Evolutionary conservation across 306 rosid genomes (phyloP).

Genomic region (Oemleria cerasiformis): DNA sequence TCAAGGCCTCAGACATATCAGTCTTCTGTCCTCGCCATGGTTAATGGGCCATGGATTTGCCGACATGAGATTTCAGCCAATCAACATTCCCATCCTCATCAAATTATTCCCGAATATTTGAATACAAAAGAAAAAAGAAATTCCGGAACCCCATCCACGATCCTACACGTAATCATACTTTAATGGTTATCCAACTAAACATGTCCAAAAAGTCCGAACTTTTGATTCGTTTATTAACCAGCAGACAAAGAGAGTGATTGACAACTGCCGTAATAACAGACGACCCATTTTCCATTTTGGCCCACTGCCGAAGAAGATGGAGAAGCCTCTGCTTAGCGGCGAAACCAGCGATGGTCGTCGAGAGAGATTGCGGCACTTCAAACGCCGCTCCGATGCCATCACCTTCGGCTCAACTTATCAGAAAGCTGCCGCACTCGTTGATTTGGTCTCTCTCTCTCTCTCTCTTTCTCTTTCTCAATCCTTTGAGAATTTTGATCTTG

Average conservation of each 20-base stretch:
- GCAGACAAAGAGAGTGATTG: background rate
- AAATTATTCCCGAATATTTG: too few species aligned
- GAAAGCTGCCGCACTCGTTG: conserved; percentile 89
- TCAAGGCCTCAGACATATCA: too few species aligned
- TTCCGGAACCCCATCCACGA: too few species aligned
- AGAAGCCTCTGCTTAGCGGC: conserved; percentile 52
- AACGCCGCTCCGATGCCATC: conserved; percentile 64
- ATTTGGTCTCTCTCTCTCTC: conserved; percentile 57
- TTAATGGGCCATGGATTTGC: too few species aligned
- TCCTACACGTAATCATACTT: too few species aligned
- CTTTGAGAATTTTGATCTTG: background rate
- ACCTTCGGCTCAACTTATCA: conserved; percentile 59
- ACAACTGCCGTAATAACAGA: conserved; percentile 23
- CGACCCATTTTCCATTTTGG: background rate
- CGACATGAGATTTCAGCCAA: too few species aligned
- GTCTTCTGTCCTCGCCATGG: too few species aligned
- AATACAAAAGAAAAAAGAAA: too few species aligned
- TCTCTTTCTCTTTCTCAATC: background rate
- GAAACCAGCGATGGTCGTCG: conserved; percentile 43
- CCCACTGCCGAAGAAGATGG: conserved; percentile 34
- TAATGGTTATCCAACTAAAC: too few species aligned
- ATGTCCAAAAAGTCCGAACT: too few species aligned
- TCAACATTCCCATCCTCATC: too few species aligned
- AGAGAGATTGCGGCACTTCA: conserved; percentile 13
- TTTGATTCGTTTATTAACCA: background rate